Evolutionary conservation across 345 rosid genomes (phyloP), one percentile per base, ranked within the genome.

Genomic region (Nephelium lappaceum): DNA sequence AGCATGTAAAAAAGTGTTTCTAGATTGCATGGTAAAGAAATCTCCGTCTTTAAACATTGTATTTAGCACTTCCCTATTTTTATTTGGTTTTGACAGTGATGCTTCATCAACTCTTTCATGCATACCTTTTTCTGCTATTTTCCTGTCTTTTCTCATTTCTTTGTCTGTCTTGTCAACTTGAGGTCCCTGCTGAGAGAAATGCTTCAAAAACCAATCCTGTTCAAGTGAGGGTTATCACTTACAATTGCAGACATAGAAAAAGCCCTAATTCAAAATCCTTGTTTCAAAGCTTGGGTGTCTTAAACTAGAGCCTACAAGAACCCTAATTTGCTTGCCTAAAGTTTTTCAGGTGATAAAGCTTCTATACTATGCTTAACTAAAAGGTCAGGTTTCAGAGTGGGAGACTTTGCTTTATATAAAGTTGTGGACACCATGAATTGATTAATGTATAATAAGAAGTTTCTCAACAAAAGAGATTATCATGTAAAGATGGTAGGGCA

Each of bases 401-500:
- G 65, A 66, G 67, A 72, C 49, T 57, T 69, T 55, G 70, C 88
- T 85, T 89, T 85, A 80, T 51, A 47, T 51, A 87, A 85, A 86
- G 86, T 66, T 62, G 83, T 67, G 80, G 78, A 84, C 80, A 77
- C 76, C 78, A 67, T 67, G 78, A 71, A 81, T 84, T 75, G 83
- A 86, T 80, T 84, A 79, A 78, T 81, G 84, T 72, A 83, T 77
- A 43, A 84, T 80, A 83, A 81, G 86, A 87, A 82, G 88, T 81
- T 85, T 84, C 88, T 78, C 77, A 61, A 39, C 72, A 81, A 69
- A 85, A 73, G 77, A 82, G 80, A 84, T 75, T 73, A 79, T 75
- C 84, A 71, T 78, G 85, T 83, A 88, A 88, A 80, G 79, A 85
- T 82, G 88, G 87, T 81, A 85, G 89, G 90, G 86, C 78, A 88